Percentiles rank a stretch among this genome's conserved stretches.
Conservation (phyloP, 1,284 basidiomycete genomes). For the Ustilago sp. region DNA sequence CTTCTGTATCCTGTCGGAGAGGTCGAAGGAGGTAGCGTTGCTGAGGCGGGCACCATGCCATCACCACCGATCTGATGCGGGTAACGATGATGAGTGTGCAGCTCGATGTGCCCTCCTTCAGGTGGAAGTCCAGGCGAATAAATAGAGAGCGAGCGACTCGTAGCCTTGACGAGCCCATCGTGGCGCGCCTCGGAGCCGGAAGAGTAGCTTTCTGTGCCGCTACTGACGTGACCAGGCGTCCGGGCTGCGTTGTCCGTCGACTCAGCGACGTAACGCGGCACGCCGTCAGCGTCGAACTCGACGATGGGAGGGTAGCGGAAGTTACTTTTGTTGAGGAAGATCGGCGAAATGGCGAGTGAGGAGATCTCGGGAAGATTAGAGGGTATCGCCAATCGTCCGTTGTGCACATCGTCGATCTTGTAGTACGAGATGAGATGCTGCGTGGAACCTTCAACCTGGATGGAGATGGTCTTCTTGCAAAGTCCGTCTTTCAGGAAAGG, state of each 20-base stretch:
- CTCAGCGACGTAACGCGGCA: conserved; percentile 74
- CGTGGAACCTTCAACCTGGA: conserved; percentile 85
- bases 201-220: conserved; percentile 46
- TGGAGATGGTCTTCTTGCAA: conserved; percentile 83
- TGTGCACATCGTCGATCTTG: conserved; percentile 88
- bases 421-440: conserved; percentile 98
- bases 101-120: conserved; percentile 22
- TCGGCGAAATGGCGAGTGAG: conserved; percentile 84
- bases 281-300: conserved; percentile 83
- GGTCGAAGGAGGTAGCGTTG: conserved; percentile 19
- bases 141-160: conserved; percentile 30
- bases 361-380: conserved; percentile 89
- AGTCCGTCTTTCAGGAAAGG: conserved; percentile 61
- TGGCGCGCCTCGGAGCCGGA: conserved; percentile 43
- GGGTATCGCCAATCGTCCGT: conserved; percentile 85
- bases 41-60: conserved; percentile 31
- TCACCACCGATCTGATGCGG: conserved; percentile 50
- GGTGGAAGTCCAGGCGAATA: conserved; percentile 28
- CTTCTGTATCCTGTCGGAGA: conserved; percentile 11
- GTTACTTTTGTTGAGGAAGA: conserved; percentile 89
- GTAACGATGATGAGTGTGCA: conserved; percentile 24
- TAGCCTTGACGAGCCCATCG: conserved; percentile 15
- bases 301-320: conserved; percentile 90
- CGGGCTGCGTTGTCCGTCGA: conserved; percentile 68
- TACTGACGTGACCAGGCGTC: conserved; percentile 33